Evolutionary conservation across 345 rosid species (phyloP), one percentile per base, ranked within the genome.

Genomic region (Pistacia vera): DNA sequence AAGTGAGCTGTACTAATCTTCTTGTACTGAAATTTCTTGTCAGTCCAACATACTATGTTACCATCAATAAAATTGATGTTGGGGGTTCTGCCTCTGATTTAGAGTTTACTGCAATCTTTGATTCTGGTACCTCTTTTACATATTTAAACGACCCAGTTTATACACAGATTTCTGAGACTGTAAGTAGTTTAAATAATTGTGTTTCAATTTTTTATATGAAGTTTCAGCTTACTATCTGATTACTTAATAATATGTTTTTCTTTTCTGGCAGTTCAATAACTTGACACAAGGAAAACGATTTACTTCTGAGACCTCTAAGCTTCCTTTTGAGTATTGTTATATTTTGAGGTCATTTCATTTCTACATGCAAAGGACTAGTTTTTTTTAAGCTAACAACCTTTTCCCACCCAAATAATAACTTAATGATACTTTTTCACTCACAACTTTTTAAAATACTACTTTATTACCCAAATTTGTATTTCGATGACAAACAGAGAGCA

Each of bases 111-210:
- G 94, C 97, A 82, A 89, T 94, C 81, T 92, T 93, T 63, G 99
- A 97, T 84, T 78, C 99, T 2, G 98, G 99, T 36, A 97, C 98
- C 75, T 92, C 98, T 7, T 97, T 97, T 76, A 90, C 99, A 25
- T 94, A 91, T 76, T 85, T 97, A 80, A 97, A 90, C 14, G 87
- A 89, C 71, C 95, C 88, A 9, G 90, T 94, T 60, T 97, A 92
- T 82, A 82, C 91, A 0, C 77, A 81, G 64, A 80, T 94, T 46
- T 51, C 97, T 56, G 80, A 88, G 67, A 84, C 79, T n/a, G 98
- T 96, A 85, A 83, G 97, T 79, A 48, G 65, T 65, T 87, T 61
- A 28, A 81, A 28, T 25, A 16, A 60, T 44, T 57, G 57, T 17
- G 20, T 75, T 17, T 12, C 51, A 41, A 25, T 17, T 17, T 71